Conservation (phyloP, 345 rosid species). For the Sonneratia alba region DNA sequence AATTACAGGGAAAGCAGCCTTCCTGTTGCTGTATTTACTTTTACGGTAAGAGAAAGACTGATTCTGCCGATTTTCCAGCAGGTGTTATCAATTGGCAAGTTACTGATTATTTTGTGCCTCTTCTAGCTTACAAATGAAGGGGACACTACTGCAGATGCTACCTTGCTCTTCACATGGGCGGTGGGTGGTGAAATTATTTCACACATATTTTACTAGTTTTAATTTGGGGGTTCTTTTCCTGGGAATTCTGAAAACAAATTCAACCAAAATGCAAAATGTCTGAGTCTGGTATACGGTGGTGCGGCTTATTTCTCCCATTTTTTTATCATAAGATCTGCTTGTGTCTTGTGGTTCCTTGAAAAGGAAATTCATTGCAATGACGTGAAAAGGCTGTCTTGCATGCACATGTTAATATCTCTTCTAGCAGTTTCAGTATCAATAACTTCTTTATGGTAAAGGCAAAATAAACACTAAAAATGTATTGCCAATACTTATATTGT, state of each 20-base stretch:
- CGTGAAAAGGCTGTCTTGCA: background rate
- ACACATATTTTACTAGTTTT: background rate
- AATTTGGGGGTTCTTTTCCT: too few relatives aligned
- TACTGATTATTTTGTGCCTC: slow-evolving; percentile 10
- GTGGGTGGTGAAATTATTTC: slow-evolving; percentile 31
- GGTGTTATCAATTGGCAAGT: slow-evolving; percentile 6
- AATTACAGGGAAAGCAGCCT: slow-evolving; percentile 90
- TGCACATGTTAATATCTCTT: background rate
- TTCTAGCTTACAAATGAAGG: slow-evolving; percentile 67
- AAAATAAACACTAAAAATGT: background rate
- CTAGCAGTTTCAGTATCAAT: background rate
- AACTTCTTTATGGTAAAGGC: background rate
- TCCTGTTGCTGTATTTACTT: slow-evolving; percentile 79
- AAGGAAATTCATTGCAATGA: background rate
- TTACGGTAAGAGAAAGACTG: slow-evolving; percentile 38
- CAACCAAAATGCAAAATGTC: background rate
- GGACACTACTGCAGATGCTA: slow-evolving; percentile 50
- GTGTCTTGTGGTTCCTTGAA: slow-evolving; percentile 1
- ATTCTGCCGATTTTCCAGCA: background rate
- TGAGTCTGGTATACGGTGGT: background rate
- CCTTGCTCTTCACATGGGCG: slow-evolving; percentile 90
- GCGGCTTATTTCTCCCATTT: background rate
- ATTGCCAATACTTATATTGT: background rate
- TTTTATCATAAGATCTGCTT: background rate
- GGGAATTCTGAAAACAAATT: background rate